A percentile compares a stretch with the other conserved stretches of the same genome.
phyloP scores from a whole-genome alignment of 371 early-diverging fungal genomes.

The Lichtheimia ornata region DNA sequence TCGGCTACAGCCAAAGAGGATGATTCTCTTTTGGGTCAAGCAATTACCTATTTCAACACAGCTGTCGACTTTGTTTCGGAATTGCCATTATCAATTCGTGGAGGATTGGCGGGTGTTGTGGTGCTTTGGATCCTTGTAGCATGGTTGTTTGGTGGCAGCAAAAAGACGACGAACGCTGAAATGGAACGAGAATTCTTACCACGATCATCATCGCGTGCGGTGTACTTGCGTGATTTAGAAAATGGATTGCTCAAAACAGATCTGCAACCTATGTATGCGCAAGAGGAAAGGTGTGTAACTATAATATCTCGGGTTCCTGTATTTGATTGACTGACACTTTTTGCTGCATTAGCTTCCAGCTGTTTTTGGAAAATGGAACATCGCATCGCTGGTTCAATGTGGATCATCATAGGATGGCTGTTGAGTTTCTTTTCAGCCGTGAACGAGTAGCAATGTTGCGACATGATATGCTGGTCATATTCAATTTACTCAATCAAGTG shows the following conservation, averaged over 20 bases:
- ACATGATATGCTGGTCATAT: conserved; percentile 57
- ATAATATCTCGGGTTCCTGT: not conserved
- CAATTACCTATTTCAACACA: not conserved
- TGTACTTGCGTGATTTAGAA: conserved; percentile 55
- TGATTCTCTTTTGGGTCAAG: not conserved
- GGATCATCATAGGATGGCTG: conserved; percentile 52
- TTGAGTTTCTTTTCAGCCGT: conserved; percentile 52
- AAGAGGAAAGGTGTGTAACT: conserved; percentile 29
- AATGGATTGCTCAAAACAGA: conserved; percentile 36
- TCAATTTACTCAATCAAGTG: conserved; percentile 56
- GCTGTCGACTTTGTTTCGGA: conserved; percentile 19
- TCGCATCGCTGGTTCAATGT: conserved; percentile 35
- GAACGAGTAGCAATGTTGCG: conserved; percentile 60
- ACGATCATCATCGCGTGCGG: conserved; percentile 39
- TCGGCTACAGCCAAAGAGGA: conserved; percentile 1
- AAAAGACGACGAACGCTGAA: conserved; percentile 13
- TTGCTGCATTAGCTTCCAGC: conserved; percentile 12
- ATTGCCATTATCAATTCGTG: conserved; percentile 23
- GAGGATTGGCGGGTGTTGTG: conserved; percentile 11
- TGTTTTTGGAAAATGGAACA: conserved; percentile 13
- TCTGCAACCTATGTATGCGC: conserved; percentile 23
- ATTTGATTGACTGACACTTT: too few species aligned
- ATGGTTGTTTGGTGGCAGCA: conserved; percentile 11
- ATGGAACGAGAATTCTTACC: conserved; percentile 13
- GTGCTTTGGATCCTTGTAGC: conserved; percentile 23